These are phyloP conservation scores for Ascocoryne sarcoides DNA, from an alignment of 2,329 filamentous ascomycete genomes.

Conservation along the genomic window DNA sequence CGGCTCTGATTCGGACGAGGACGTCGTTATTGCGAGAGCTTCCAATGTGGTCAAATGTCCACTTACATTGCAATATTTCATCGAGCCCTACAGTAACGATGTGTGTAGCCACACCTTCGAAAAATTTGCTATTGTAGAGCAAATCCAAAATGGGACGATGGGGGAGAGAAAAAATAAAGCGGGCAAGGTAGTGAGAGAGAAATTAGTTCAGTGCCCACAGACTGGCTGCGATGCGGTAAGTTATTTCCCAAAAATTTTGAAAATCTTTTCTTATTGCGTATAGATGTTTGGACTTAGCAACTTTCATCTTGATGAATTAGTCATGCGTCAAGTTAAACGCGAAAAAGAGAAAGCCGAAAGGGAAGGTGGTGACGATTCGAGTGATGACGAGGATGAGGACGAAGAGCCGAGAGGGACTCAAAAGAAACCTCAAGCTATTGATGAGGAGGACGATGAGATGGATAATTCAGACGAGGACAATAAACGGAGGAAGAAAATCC, in stretches of 20 bases:
- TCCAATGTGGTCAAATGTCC: slow-evolving; percentile 61
- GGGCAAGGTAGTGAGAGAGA: slow-evolving; percentile 1
- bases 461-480: no score
- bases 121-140: slow-evolving; percentile 51
- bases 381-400: slow-evolving; percentile 1
- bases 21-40: slow-evolving; percentile 57
- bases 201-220: slow-evolving; percentile 50
- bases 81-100: slow-evolving; percentile 55
- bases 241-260: neutral
- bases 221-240: slow-evolving; percentile 53
- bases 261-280: slow-evolving; percentile 1
- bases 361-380: neutral
- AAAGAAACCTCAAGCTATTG: neutral
- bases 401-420: neutral
- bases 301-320: slow-evolving; percentile 1
- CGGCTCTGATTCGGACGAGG: slow-evolving; percentile 49
- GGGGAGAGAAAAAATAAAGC: slow-evolving; percentile 4
- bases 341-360: neutral
- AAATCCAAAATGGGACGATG: slow-evolving; percentile 12
- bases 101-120: slow-evolving; percentile 69
- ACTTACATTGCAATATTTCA: slow-evolving; percentile 54
- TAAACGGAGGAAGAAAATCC: no score
- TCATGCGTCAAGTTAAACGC: neutral
- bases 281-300: slow-evolving; percentile 35
- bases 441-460: neutral